Conservation (phyloP, 2,329 filamentous ascomycete genomes). For the Stromatinia cepivora region DNA sequence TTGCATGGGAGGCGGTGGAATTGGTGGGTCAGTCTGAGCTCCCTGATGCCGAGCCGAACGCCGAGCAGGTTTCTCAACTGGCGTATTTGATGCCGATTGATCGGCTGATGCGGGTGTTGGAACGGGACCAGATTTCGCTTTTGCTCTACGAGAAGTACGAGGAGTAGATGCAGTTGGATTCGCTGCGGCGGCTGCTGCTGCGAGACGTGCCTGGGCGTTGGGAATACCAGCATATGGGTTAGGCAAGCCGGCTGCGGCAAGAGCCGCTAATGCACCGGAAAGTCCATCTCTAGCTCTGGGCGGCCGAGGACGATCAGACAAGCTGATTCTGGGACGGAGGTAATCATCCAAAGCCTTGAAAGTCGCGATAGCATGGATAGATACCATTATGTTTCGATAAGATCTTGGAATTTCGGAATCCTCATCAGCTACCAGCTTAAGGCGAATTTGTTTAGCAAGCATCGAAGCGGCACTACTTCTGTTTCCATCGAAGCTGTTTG, state of each 20-base stretch:
- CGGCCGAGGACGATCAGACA: constrained; percentile 71
- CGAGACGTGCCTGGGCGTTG: constrained; percentile 35
- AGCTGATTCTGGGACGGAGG: constrained; percentile 80
- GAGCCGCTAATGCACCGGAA: constrained; percentile 69
- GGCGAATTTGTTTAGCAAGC: constrained; percentile 90
- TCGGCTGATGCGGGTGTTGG: constrained; percentile 45
- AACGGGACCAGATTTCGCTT: constrained; percentile 49
- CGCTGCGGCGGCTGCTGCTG: constrained; percentile 40
- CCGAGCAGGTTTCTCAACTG: constrained; percentile 60
- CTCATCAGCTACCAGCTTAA: constrained; percentile 86
- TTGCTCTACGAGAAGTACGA: constrained; percentile 40
- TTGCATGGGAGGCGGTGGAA: constrained; percentile 53
- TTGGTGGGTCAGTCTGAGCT: constrained; percentile 53
- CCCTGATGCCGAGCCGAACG: constrained; percentile 64
- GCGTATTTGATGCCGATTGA: constrained; percentile 45
- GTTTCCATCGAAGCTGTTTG: constrained; percentile 86
- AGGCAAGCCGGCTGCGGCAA: constrained; percentile 70
- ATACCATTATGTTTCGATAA: constrained; percentile 95
- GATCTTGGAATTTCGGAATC: constrained; percentile 84
- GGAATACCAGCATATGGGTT: constrained; percentile 44
- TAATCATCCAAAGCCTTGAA: constrained; percentile 98
- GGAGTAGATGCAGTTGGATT: constrained; percentile 44
- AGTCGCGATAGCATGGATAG: constrained; percentile 95
- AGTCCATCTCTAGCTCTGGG: constrained; percentile 62
- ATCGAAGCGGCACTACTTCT: constrained; percentile 91